phyloP scores from a whole-genome alignment of 176 grass and related monocot genomes.

The Cenchrus fungigraminus region DNA sequence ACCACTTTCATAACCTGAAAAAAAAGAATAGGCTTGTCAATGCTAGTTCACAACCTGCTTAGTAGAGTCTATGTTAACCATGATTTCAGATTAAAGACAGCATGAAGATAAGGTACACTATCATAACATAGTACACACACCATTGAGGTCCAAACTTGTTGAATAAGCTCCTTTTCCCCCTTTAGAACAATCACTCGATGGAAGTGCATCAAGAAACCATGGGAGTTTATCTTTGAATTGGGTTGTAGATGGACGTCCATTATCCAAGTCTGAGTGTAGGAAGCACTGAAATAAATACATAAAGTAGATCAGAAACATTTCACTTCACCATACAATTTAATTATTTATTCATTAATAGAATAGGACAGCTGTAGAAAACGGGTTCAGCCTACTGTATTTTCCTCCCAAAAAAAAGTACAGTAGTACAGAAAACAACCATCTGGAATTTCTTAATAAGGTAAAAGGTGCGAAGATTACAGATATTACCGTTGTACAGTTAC shows the following conservation, averaged over 20 bases:
- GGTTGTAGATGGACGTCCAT: slow-evolving; percentile 79
- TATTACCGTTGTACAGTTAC: slow-evolving; percentile 94
- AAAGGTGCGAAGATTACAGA: slow-evolving; percentile 13
- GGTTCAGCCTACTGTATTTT: no score
- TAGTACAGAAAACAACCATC: slow-evolving; percentile 19
- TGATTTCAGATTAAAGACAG: slow-evolving; percentile 21
- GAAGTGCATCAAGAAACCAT: slow-evolving; percentile 98
- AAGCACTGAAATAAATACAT: slow-evolving; percentile 78
- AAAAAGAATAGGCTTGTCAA: slow-evolving; percentile 33
- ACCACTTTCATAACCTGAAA: slow-evolving; percentile 81
- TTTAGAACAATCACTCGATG: slow-evolving; percentile 94
- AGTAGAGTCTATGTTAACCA: slow-evolving; percentile 19
- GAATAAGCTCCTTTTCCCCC: slow-evolving; percentile 98
- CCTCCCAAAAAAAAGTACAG: not conserved
- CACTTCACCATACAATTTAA: slow-evolving; percentile 17
- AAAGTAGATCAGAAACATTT: slow-evolving; percentile 43
- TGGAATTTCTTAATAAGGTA: slow-evolving; percentile 18
- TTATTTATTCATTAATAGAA: slow-evolving; percentile 11
- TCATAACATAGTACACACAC: slow-evolving; percentile 56
- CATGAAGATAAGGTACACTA: slow-evolving; percentile 22
- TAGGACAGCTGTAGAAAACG: not conserved
- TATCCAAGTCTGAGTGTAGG: slow-evolving; percentile 73
- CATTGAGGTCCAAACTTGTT: slow-evolving; percentile 83
- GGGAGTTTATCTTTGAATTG: slow-evolving; percentile 92
- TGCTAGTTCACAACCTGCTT: slow-evolving; percentile 1